Percentiles rank a stretch among this genome's conserved stretches.
These are phyloP conservation scores for Xylaria nigripes DNA, from an alignment of 495 filamentous ascomycete species.

Conservation along the genomic window DNA sequence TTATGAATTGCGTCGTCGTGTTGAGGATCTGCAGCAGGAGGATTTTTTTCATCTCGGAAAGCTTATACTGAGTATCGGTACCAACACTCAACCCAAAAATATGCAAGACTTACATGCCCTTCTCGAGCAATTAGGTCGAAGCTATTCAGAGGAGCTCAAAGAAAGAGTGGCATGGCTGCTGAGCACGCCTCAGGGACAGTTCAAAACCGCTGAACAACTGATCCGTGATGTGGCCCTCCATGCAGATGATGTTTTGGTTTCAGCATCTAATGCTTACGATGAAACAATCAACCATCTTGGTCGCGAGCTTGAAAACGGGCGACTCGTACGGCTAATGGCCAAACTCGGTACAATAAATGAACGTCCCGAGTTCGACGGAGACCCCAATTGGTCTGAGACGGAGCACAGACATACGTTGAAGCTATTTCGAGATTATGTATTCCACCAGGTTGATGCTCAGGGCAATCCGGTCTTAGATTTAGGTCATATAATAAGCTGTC, in stretches of 20 bases:
- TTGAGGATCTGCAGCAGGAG: slow-evolving; percentile 73
- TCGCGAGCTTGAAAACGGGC: slow-evolving; percentile 85
- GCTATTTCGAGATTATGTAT: slow-evolving; percentile 93
- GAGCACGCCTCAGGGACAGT: slow-evolving; percentile 40
- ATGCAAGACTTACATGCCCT: slow-evolving; percentile 49
- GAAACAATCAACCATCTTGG: slow-evolving; percentile 49
- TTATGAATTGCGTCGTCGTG: slow-evolving; percentile 54
- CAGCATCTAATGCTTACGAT: slow-evolving; percentile 48
- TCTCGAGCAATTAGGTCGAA: slow-evolving; percentile 62
- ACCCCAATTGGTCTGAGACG: slow-evolving; percentile 74
- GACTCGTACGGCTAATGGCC: slow-evolving; percentile 68
- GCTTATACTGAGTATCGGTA: slow-evolving; percentile 70
- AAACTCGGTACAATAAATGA: slow-evolving; percentile 85
- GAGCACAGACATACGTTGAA: slow-evolving; percentile 87
- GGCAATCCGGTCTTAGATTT: slow-evolving; percentile 74
- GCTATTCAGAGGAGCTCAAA: slow-evolving; percentile 65
- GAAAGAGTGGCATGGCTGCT: slow-evolving; percentile 73
- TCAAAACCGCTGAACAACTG: slow-evolving; percentile 69
- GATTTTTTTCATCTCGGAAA: slow-evolving; percentile 83
- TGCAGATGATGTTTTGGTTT: slow-evolving; percentile 63
- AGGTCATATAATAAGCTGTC: slow-evolving; percentile 69
- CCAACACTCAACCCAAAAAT: slow-evolving; percentile 46
- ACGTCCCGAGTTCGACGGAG: slow-evolving; percentile 71
- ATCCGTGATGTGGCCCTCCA: slow-evolving; percentile 68
- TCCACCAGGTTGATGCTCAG: slow-evolving; percentile 83